Conservation (phyloP, 2,329 filamentous ascomycete genomes). For the Ophiostoma pallidulum region DNA sequence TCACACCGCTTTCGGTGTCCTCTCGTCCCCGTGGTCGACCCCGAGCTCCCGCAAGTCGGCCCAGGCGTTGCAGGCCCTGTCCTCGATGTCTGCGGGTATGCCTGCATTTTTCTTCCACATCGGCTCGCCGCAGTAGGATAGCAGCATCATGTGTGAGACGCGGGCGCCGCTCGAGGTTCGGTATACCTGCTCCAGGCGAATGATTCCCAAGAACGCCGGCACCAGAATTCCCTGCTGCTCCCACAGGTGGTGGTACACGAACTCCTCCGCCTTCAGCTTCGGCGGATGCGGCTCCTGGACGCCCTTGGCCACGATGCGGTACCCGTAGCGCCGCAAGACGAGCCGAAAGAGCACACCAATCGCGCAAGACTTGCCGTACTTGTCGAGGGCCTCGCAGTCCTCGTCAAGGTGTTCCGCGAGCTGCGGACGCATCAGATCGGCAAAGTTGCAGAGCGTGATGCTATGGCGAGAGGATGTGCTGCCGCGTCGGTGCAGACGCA, state of each 20-base stretch:
- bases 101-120: no score
- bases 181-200: neutral
- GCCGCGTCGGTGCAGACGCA: no score
- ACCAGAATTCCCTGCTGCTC: constrained; percentile 5
- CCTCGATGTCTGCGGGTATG: neutral
- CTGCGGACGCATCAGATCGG: neutral
- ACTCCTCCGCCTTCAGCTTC: neutral
- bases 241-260: neutral
- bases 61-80: neutral
- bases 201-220: constrained; percentile 1
- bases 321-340: constrained; percentile 3
- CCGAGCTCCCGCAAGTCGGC: neutral
- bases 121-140: constrained; percentile 6
- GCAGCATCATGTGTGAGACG: constrained; percentile 9
- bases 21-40: neutral
- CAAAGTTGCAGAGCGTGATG: no score
- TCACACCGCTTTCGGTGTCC: neutral
- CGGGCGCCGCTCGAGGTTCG: neutral
- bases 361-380: constrained; percentile 3
- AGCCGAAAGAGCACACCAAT: constrained; percentile 7
- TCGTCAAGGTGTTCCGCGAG: neutral
- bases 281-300: neutral
- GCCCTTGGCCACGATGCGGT: constrained; percentile 8
- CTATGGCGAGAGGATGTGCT: no score
- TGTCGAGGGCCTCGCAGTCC: constrained; percentile 7